Base-by-base conservation (phyloP, 2,329 filamentous ascomycete species). In the Conoideocrella luteorostrata region DNA sequence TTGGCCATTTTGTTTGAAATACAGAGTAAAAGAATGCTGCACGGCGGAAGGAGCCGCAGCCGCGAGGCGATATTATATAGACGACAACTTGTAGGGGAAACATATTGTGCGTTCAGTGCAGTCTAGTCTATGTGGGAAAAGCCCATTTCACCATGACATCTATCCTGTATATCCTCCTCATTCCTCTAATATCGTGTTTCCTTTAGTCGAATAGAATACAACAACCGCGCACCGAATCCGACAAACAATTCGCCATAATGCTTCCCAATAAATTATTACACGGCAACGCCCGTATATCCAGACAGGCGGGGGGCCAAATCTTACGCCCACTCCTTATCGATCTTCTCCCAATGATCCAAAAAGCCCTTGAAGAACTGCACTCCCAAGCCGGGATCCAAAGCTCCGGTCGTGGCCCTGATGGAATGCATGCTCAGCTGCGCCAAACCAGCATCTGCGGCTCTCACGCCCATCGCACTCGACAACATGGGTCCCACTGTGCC, bases 401-500 rank as follows among this genome's bases (percentile, higher is more conserved):
- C 77, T 3, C 91, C 91, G 0, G 88, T 95, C 0, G 89, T 95
- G 0, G 91, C 91, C 21, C 91, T 77, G 52, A 97, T 86, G 41
- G 81, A 87, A 65, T 97, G 91, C 91, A 97, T 97, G 58, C 85
- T 91, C 54, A 96, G 67, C 68, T 97, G 91, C 5, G 89, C 83
- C 56, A 97, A 83, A 12, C 91, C 91, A 1, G 87, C 88, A 61
- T 97, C 91, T 39, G 93, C 85, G 0, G 88, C 80, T 41, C 87
- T 71, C 47, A 95, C 82, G 23, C 91, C 91, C 65, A 93, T 86
- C 22, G 77, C 78, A 22, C 83, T 80, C 52, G 82, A 88, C 28
- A 95, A 74, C 78, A 90, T 89, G 1, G 93, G 93, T 0, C 93
- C 93, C n/a, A 97, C 89, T 0, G 93, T 98, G 13, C 93, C 93